A percentile compares a stretch with the other conserved stretches of the same genome.
Evolutionary conservation across 352 stramenopile species (phyloP).

Genomic region (Bremia lactucae): DNA sequence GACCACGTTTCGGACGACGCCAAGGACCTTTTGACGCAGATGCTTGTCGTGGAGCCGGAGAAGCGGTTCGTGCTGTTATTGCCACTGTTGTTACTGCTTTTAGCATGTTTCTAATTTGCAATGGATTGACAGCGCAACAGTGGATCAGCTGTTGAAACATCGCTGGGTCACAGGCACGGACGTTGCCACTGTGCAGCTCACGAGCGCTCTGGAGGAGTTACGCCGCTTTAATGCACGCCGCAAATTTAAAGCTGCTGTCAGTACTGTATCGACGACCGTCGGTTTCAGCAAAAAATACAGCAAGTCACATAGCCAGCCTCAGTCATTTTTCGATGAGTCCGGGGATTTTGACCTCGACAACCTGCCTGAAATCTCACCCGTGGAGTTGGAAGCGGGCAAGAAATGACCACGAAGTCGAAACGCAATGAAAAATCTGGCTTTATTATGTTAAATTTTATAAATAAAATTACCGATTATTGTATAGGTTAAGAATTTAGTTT

Average conservation of each 20-base stretch:
- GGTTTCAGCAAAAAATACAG: constrained; percentile 69
- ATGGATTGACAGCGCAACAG: constrained; percentile 41
- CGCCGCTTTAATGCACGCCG: constrained; percentile 90
- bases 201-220: constrained; percentile 86
- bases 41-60: constrained; percentile 86
- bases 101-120: constrained; percentile 1
- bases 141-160: constrained; percentile 80
- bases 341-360: constrained; percentile 6
- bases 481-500: too few relatives aligned
- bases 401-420: too few relatives aligned
- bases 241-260: constrained; percentile 91
- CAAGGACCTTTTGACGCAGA: constrained; percentile 90
- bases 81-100: neutral
- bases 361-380: constrained; percentile 10
- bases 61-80: constrained; percentile 44
- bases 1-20: constrained; percentile 87
- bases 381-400: too few relatives aligned
- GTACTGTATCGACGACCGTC: constrained; percentile 70
- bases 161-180: constrained; percentile 85
- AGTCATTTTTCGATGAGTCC: constrained; percentile 18
- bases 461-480: too few relatives aligned
- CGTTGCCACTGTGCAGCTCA: constrained; percentile 83
- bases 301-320: constrained; percentile 35
- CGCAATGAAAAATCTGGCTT: too few relatives aligned
- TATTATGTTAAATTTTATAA: too few relatives aligned